phyloP scores from a whole-genome alignment of 2,329 filamentous ascomycete genomes.

The Monilinia laxa region DNA sequence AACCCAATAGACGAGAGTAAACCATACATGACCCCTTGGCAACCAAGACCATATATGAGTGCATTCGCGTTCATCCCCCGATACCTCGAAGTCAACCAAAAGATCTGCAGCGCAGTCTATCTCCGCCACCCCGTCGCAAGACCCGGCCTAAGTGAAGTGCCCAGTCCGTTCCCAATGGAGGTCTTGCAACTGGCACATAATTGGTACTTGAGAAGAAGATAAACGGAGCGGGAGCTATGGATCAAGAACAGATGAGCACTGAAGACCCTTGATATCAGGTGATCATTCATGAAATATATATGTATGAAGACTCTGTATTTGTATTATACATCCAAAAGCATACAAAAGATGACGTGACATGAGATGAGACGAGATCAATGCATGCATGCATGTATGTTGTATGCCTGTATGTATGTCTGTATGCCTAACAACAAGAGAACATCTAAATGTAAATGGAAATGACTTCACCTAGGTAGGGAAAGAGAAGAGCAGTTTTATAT shows the following conservation, averaged over 20 bases:
- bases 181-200: conserved; percentile 83
- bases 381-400: neutral
- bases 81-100: conserved; percentile 97
- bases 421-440: neutral
- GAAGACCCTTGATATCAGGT: no score
- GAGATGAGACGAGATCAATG: no score
- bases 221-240: conserved; percentile 27
- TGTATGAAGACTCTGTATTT: conserved; percentile 25
- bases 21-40: conserved; percentile 90
- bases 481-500: no score
- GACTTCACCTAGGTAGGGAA: no score
- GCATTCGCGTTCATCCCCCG: conserved; percentile 93
- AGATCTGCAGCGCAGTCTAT: conserved; percentile 93
- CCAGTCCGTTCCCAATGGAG: conserved; percentile 72
- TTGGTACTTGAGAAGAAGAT: conserved; percentile 71
- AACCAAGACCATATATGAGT: conserved; percentile 79
- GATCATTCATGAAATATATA: neutral
- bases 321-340: neutral
- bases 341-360: neutral
- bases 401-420: neutral
- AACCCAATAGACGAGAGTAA: conserved; percentile 76
- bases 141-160: conserved; percentile 76
- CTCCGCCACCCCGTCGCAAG: conserved; percentile 89
- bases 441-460: no score
- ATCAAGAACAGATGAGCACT: neutral